phyloP scores from a whole-genome alignment of 2,329 filamentous ascomycete species.

The Truncatella angustata region DNA sequence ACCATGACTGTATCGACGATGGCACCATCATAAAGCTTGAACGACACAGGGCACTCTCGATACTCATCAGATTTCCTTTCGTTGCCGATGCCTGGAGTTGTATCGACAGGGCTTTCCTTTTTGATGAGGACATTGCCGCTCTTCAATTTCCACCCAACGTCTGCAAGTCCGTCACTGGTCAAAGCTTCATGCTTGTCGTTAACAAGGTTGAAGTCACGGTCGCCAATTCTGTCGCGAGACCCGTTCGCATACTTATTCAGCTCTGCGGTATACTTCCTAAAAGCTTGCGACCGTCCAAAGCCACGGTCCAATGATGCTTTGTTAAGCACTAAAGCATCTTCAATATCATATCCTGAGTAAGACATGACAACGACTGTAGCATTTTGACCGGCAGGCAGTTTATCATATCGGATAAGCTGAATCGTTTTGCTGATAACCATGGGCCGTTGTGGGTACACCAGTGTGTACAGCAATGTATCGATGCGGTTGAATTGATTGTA shows the following conservation, averaged over 20 bases:
- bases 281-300: conserved; percentile 96
- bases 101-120: conserved; percentile 81
- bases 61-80: conserved; percentile 63
- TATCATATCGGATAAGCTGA: conserved; percentile 94
- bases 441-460: conserved; percentile 96
- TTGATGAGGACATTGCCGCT: conserved; percentile 85
- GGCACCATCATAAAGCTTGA: conserved; percentile 78
- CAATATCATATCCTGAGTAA: conserved; percentile 98
- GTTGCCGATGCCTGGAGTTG: conserved; percentile 67
- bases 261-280: conserved; percentile 86
- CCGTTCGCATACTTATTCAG: conserved; percentile 89
- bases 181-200: conserved; percentile 71
- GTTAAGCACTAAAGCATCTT: conserved; percentile 95
- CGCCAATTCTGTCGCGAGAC: conserved; percentile 63
- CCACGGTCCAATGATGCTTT: conserved; percentile 94
- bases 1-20: conserved; percentile 98
- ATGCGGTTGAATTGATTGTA: conserved; percentile 98
- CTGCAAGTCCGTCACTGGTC: conserved; percentile 83
- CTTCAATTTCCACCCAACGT: conserved; percentile 77
- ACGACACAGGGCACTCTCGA: conserved; percentile 69
- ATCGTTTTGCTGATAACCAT: conserved; percentile 98
- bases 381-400: conserved; percentile 93
- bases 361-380: conserved; percentile 99
- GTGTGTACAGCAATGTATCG: conserved; percentile 91
- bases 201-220: conserved; percentile 59